These are phyloP conservation scores for Lachancea waltii DNA, from an alignment of 805 yeast species.

Conservation along the genomic window DNA sequence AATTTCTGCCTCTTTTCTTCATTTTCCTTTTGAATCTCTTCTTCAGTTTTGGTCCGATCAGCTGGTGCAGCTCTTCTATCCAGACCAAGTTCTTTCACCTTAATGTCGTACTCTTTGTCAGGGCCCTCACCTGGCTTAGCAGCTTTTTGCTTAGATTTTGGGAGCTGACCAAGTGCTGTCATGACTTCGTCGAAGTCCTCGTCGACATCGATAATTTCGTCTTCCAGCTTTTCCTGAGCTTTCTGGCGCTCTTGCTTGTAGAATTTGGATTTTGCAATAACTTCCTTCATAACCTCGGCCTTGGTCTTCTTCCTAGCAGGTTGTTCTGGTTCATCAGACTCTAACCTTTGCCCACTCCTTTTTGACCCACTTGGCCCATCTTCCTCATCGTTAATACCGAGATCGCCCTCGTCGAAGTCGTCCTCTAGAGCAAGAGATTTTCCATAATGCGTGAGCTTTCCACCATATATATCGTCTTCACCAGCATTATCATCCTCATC, in stretches of 20 bases:
- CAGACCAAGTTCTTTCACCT: slow-evolving; percentile 57
- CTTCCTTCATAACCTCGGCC: slow-evolving; percentile 80
- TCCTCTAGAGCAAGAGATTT: slow-evolving; percentile 56
- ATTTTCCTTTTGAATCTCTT: slow-evolving; percentile 57
- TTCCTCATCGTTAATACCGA: slow-evolving; percentile 31
- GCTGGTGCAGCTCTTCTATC: slow-evolving; percentile 78
- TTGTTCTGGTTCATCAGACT: slow-evolving; percentile 31
- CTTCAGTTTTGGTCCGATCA: slow-evolving; percentile 72
- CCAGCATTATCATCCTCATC: slow-evolving; percentile 40
- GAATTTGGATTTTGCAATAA: slow-evolving; percentile 75
- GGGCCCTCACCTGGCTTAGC: slow-evolving; percentile 33
- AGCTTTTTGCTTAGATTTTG: slow-evolving; percentile 14
- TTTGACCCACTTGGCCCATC: slow-evolving; percentile 15
- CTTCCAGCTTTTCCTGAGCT: slow-evolving; percentile 52
- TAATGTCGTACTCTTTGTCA: slow-evolving; percentile 52
- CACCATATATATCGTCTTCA: slow-evolving; percentile 32
- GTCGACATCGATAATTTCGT: slow-evolving; percentile 59
- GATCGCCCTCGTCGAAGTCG: slow-evolving; percentile 45
- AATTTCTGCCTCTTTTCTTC: slow-evolving; percentile 53
- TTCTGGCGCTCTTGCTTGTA: slow-evolving; percentile 71
- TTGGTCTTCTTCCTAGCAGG: slow-evolving; percentile 66
- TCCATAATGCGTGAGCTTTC: slow-evolving; percentile 72
- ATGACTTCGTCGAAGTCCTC: slow-evolving; percentile 67
- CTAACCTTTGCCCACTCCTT: slow-evolving; percentile 12
- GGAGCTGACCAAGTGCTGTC: slow-evolving; percentile 40